phyloP scores from a whole-genome alignment of 805 yeast species.

The Candida caryicola region DNA sequence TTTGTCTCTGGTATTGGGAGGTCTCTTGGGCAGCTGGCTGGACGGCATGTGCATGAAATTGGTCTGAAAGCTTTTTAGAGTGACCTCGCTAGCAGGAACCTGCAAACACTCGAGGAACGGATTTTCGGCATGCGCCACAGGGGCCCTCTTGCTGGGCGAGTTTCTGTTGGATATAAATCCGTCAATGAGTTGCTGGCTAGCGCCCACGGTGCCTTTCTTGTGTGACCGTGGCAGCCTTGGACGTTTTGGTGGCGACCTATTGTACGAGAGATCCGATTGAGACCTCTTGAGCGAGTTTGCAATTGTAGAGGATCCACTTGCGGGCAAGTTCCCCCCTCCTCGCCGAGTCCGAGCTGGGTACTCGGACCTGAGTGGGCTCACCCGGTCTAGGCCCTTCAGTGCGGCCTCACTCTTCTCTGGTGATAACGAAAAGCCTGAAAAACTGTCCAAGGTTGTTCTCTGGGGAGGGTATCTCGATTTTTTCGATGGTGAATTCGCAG shows the following conservation, averaged over 20 bases:
- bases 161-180: neutral
- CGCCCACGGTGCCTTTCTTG: neutral
- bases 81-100: neutral
- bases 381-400: too few relatives aligned
- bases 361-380: too few relatives aligned
- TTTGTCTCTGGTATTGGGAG: neutral
- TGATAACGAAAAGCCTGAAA: constrained; percentile 10
- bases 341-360: too few relatives aligned
- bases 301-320: too few relatives aligned
- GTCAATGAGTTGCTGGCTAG: constrained; percentile 3
- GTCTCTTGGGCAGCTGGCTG: neutral
- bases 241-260: neutral
- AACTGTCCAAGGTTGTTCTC: constrained; percentile 26
- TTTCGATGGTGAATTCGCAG: constrained; percentile 15
- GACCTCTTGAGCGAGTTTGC: neutral
- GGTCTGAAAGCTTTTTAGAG: neutral
- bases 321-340: too few relatives aligned
- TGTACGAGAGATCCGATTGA: neutral
- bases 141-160: neutral
- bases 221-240: neutral
- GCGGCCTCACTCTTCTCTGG: constrained; percentile 2
- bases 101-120: constrained; percentile 1
- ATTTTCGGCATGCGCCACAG: constrained; percentile 3
- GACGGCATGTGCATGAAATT: neutral
- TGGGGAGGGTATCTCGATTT: constrained; percentile 13